Evolutionary conservation across 2,329 filamentous ascomycete species (phyloP).

Genomic region (Alternaria tenuissima): DNA sequence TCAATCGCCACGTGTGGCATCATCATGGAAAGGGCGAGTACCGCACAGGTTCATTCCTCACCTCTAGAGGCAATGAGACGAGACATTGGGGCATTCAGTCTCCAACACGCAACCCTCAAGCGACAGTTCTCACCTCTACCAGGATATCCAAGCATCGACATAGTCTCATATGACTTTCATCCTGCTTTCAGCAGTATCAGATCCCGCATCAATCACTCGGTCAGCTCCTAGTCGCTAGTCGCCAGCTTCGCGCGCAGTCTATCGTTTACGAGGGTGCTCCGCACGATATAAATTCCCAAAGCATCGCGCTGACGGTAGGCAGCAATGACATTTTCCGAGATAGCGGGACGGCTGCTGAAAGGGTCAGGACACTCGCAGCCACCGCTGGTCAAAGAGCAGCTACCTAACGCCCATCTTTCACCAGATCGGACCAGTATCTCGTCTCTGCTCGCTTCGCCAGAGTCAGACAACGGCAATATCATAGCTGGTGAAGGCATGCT

Average conservation of each 20-base stretch:
- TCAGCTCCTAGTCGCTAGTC: constrained; percentile 39
- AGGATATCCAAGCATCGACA: constrained; percentile 50
- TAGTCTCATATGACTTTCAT: constrained; percentile 51
- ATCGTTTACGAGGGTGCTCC: constrained; percentile 29
- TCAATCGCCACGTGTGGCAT: neutral
- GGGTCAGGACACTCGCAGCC: constrained; percentile 43
- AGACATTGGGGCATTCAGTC: constrained; percentile 12
- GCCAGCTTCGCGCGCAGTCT: constrained; percentile 35
- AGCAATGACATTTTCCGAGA: constrained; percentile 40
- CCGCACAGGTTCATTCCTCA: constrained; percentile 15
- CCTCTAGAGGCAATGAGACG: neutral
- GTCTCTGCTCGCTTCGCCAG: constrained; percentile 20
- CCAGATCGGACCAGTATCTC: constrained; percentile 26
- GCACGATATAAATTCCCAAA: constrained; percentile 11
- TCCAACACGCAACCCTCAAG: constrained; percentile 33
- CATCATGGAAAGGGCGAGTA: constrained; percentile 14
- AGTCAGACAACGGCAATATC: constrained; percentile 19
- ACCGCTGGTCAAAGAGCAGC: constrained; percentile 30
- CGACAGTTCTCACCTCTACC: constrained; percentile 34
- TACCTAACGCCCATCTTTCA: constrained; percentile 23
- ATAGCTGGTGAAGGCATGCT: constrained; percentile 37
- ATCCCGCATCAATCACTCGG: constrained; percentile 46
- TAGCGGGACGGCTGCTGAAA: constrained; percentile 47
- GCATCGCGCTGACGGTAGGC: constrained; percentile 33
- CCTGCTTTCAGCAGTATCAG: constrained; percentile 46